phyloP scores from a whole-genome alignment of 495 filamentous ascomycete species.

The Mycothermus thermophilus region DNA sequence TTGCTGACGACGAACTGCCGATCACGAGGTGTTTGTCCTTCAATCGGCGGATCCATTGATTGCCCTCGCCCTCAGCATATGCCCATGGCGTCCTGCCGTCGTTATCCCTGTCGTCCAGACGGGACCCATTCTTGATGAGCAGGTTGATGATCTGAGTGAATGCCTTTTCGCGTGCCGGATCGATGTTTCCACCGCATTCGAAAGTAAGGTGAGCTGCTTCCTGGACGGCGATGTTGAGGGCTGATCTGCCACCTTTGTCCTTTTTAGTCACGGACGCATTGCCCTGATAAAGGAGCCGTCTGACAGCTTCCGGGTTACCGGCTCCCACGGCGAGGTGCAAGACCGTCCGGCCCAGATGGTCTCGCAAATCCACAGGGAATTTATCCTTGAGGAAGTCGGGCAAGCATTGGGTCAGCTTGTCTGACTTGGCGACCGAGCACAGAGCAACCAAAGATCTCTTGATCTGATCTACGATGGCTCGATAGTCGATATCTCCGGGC shows the following conservation, averaged over 20 bases:
- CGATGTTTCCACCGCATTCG: background rate
- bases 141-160: conserved; percentile 8
- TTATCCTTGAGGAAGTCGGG: conserved; percentile 3
- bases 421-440: conserved; percentile 1
- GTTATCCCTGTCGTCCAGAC: conserved; percentile 6
- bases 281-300: conserved; percentile 4
- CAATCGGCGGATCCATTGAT: conserved; percentile 7
- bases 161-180: conserved; percentile 1
- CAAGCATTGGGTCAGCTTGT: background rate
- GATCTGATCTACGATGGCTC: conserved; percentile 3
- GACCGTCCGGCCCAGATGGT: conserved; percentile 3
- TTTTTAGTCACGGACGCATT: conserved; percentile 5
- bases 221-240: conserved; percentile 6
- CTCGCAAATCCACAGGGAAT: conserved; percentile 3
- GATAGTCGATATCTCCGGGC: conserved; percentile 8
- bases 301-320: conserved; percentile 4
- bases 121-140: conserved; percentile 5
- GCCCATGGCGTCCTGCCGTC: conserved; percentile 3
- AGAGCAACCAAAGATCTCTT: conserved; percentile 5
- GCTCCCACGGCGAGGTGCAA: conserved; percentile 5
- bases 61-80: conserved; percentile 2
- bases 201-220: conserved; percentile 1
- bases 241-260: conserved; percentile 3
- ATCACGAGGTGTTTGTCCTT: conserved; percentile 8
- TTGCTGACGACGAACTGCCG: conserved; percentile 5